Percentiles rank a stretch among this genome's conserved stretches.
These are phyloP conservation scores for Neonectria hederae DNA, from an alignment of 2,329 filamentous ascomycete species.

Conservation along the genomic window DNA sequence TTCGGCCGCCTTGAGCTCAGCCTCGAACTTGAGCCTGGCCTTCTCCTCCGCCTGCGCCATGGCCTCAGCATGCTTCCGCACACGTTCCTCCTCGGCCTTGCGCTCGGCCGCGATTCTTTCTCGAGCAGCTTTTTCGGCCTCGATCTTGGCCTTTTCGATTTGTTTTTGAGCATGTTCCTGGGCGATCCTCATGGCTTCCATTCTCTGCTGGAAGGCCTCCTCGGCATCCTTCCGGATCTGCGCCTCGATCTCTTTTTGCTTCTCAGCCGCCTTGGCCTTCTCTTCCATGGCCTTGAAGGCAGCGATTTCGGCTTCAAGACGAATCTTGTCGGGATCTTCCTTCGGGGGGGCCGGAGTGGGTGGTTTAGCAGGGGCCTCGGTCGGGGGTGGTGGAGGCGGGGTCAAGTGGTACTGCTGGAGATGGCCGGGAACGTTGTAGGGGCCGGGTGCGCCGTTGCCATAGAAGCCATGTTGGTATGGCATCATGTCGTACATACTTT, in stretches of 20 bases:
- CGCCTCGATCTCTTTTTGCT: slow-evolving; percentile 55
- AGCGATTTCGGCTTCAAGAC: slow-evolving; percentile 68
- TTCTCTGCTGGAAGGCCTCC: slow-evolving; percentile 47
- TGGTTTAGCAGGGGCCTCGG: slow-evolving; percentile 55
- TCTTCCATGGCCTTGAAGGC: slow-evolving; percentile 58
- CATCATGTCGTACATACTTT: slow-evolving; percentile 59
- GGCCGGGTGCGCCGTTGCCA: slow-evolving; percentile 40
- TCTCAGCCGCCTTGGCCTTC: slow-evolving; percentile 56
- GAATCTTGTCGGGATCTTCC: slow-evolving; percentile 67
- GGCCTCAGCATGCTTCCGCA: slow-evolving; percentile 58
- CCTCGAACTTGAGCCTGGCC: slow-evolving; percentile 53
- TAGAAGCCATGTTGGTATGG: slow-evolving; percentile 57
- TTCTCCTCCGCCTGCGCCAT: slow-evolving; percentile 50
- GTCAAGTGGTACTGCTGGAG: slow-evolving; percentile 53
- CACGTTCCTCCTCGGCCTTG: slow-evolving; percentile 26
- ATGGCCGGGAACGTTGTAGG: slow-evolving; percentile 44
- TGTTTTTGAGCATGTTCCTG: slow-evolving; percentile 48
- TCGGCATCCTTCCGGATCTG: slow-evolving; percentile 59
- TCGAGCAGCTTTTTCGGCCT: slow-evolving; percentile 55
- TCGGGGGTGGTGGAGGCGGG: slow-evolving; percentile 54
- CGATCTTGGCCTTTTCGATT: slow-evolving; percentile 32
- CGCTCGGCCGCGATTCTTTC: slow-evolving; percentile 53
- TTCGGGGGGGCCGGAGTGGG: slow-evolving; percentile 50
- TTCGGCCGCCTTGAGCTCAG: slow-evolving; percentile 40
- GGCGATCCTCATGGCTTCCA: slow-evolving; percentile 39